These are phyloP conservation scores for Mytilinidion resinicola DNA, from an alignment of 495 filamentous ascomycete genomes.

Conservation along the genomic window DNA sequence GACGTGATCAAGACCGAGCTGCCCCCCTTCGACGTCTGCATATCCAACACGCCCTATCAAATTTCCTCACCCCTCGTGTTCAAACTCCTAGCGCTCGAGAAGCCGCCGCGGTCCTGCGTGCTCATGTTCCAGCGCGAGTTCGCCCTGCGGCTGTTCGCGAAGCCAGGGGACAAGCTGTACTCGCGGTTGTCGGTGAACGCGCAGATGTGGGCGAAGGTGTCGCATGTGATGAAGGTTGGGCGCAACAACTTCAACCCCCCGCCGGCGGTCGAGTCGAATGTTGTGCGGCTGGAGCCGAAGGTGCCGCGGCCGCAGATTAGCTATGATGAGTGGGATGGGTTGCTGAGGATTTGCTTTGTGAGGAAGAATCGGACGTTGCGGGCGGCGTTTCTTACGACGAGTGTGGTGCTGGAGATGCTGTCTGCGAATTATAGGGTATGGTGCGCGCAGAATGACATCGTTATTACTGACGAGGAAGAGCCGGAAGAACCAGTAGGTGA, in stretches of 20 bases:
- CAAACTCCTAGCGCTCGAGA: slow-evolving; percentile 76
- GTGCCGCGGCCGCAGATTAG: slow-evolving; percentile 74
- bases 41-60: slow-evolving; percentile 92
- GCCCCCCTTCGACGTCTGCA: slow-evolving; percentile 84
- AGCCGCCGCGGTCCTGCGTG: slow-evolving; percentile 67
- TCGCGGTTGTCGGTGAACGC: slow-evolving; percentile 82
- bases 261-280: slow-evolving; percentile 80
- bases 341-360: slow-evolving; percentile 78
- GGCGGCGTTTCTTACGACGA: slow-evolving; percentile 66
- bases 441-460: slow-evolving; percentile 76
- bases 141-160: slow-evolving; percentile 67
- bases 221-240: slow-evolving; percentile 87
- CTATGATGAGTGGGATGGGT: slow-evolving; percentile 92
- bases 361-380: slow-evolving; percentile 72
- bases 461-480: slow-evolving; percentile 61
- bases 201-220: slow-evolving; percentile 87
- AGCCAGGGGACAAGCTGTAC: slow-evolving; percentile 76
- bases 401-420: slow-evolving; percentile 71
- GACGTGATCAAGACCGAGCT: slow-evolving; percentile 84
- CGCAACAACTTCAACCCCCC: slow-evolving; percentile 94
- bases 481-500: slow-evolving; percentile 13
- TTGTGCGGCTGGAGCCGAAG: slow-evolving; percentile 73
- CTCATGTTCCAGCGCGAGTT: slow-evolving; percentile 90
- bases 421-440: slow-evolving; percentile 82
- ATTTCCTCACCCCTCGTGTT: slow-evolving; percentile 89